Conservation (phyloP, 2,329 filamentous ascomycete genomes). For the Calonectria hongkongensis region DNA sequence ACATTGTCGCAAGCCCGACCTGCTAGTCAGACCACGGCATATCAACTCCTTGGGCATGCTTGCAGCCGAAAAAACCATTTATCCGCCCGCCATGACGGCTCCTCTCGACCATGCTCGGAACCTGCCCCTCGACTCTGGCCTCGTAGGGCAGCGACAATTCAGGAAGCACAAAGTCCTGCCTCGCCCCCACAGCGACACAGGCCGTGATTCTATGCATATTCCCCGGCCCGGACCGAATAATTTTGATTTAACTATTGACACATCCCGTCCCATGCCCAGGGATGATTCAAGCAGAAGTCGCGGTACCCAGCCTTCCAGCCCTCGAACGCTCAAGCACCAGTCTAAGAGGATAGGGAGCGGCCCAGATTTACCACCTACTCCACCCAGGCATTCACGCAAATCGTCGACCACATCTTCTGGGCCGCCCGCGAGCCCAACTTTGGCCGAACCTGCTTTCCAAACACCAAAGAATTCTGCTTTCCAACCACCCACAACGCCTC, state of each 20-base stretch:
- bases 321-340: slow-evolving; percentile 65
- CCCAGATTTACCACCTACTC: slow-evolving; percentile 76
- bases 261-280: slow-evolving; percentile 47
- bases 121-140: slow-evolving; percentile 53
- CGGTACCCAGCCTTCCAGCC: slow-evolving; percentile 60
- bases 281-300: slow-evolving; percentile 41
- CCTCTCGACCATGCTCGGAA: slow-evolving; percentile 55
- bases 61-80: slow-evolving; percentile 52
- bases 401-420: slow-evolving; percentile 72
- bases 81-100: slow-evolving; percentile 59
- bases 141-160: slow-evolving; percentile 62
- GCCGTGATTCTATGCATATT: slow-evolving; percentile 50
- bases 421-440: slow-evolving; percentile 64
- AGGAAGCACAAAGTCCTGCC: slow-evolving; percentile 69
- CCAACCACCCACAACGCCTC: slow-evolving; percentile 74
- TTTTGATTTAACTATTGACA: slow-evolving; percentile 55
- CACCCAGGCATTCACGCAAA: slow-evolving; percentile 75
- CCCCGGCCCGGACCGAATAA: slow-evolving; percentile 48
- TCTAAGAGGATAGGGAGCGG: slow-evolving; percentile 65
- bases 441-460: slow-evolving; percentile 61
- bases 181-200: slow-evolving; percentile 56
- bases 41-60: slow-evolving; percentile 52
- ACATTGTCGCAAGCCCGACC: slow-evolving; percentile 50
- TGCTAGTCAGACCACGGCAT: slow-evolving; percentile 39
- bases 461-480: slow-evolving; percentile 62